phyloP scores from a whole-genome alignment of 2,329 filamentous ascomycete species.

The Fusarium irregulare region DNA sequence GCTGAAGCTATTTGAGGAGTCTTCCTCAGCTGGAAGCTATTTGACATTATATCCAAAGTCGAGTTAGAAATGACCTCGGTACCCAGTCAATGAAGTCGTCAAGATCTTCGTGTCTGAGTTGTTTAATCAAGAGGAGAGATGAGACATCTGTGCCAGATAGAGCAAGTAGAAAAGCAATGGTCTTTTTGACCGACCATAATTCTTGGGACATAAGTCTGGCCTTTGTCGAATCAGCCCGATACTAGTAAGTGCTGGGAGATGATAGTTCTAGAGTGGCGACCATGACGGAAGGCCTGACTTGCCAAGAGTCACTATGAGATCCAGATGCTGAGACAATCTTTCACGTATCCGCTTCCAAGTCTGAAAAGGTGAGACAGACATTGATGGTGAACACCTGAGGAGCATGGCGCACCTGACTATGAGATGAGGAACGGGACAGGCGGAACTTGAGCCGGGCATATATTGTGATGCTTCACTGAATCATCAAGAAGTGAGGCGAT shows the following conservation, averaged over 20 bases:
- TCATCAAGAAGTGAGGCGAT: slow-evolving; percentile 13
- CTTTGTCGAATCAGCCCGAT: slow-evolving; percentile 28
- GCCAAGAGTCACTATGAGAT: slow-evolving; percentile 13
- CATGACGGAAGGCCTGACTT: slow-evolving; percentile 29
- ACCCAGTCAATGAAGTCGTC: neutral
- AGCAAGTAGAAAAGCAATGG: slow-evolving; percentile 19
- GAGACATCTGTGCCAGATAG: slow-evolving; percentile 25
- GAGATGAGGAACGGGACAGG: slow-evolving; percentile 7
- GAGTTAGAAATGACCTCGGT: neutral
- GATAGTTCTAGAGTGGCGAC: slow-evolving; percentile 30
- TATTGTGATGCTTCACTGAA: slow-evolving; percentile 1
- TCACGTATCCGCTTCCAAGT: slow-evolving; percentile 1
- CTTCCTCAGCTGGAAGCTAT: neutral
- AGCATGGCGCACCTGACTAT: slow-evolving; percentile 9
- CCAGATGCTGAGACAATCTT: slow-evolving; percentile 5
- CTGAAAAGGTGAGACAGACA: slow-evolving; percentile 19
- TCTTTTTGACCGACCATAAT: slow-evolving; percentile 16
- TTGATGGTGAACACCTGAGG: slow-evolving; percentile 9
- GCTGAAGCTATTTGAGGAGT: neutral
- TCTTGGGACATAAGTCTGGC: neutral
- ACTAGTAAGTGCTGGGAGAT: slow-evolving; percentile 32
- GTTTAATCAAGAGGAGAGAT: slow-evolving; percentile 18
- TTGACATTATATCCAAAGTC: neutral
- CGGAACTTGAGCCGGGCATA: slow-evolving; percentile 16
- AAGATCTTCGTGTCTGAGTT: neutral